Conservation (phyloP, 257 asterid species). For the Solanum paucissectum region DNA sequence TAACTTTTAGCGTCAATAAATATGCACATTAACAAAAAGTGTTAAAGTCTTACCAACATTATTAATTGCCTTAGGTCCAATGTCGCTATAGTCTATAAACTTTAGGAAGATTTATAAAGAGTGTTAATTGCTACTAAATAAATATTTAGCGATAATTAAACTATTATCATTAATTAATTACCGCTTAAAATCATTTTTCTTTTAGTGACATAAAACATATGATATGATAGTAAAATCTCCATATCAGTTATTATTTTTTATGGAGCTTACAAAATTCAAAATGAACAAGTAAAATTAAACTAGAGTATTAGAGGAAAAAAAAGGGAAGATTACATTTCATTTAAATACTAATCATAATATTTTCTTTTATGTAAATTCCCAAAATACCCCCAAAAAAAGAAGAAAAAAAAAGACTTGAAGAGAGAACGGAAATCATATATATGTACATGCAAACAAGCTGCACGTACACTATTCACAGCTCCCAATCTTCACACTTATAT, state of each 20-base stretch:
- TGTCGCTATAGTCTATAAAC: too few species aligned
- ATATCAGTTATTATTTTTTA: neutral
- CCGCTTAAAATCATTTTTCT: too few species aligned
- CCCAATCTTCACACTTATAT: neutral
- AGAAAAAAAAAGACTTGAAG: neutral
- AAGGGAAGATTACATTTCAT: neutral
- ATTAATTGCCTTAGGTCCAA: neutral
- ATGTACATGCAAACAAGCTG: neutral
- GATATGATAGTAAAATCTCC: neutral
- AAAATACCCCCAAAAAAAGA: neutral
- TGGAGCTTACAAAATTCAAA: neutral
- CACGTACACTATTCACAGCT: neutral
- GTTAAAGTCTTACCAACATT: too few species aligned
- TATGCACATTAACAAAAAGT: too few species aligned
- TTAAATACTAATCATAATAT: neutral
- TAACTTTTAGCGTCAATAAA: too few species aligned
- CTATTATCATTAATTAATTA: too few species aligned
- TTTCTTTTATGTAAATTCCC: neutral
- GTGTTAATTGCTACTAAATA: too few species aligned
- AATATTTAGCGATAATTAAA: too few species aligned
- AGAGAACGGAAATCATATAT: constrained; percentile 1
- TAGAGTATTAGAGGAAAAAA: neutral
- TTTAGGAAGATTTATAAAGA: too few species aligned
- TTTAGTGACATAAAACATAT: neutral
- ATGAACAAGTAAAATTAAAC: too few species aligned